These are phyloP conservation scores for Cryptococcus wingfieldii DNA, from an alignment of 1,284 basidiomycete species.

Conservation along the genomic window DNA sequence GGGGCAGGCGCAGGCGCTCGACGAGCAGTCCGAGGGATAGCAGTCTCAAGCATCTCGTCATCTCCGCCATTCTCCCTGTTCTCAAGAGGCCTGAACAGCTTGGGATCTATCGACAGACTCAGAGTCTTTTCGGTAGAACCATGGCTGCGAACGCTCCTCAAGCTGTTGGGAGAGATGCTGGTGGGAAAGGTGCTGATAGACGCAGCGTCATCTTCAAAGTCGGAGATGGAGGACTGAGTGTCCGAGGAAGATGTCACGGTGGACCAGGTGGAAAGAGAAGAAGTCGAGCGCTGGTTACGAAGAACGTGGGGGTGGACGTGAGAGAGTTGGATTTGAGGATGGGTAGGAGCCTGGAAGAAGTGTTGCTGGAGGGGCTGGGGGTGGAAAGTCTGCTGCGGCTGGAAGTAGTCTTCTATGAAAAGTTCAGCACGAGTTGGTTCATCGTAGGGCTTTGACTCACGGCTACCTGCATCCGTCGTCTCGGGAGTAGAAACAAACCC, in stretches of 20 bases:
- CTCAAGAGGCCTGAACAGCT: slow-evolving; percentile 16
- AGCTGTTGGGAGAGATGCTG: not conserved
- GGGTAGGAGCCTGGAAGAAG: not conserved
- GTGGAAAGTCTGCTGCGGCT: not conserved
- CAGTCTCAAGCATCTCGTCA: slow-evolving; percentile 13
- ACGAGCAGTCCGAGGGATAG: slow-evolving; percentile 1
- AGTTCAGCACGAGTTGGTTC: too few relatives aligned
- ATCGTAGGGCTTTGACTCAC: slow-evolving; percentile 1
- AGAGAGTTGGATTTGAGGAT: not conserved
- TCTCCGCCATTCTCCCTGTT: slow-evolving; percentile 5
- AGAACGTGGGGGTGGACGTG: slow-evolving; percentile 1
- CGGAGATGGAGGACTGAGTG: not conserved
- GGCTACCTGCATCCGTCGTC: not conserved
- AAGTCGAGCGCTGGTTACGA: slow-evolving; percentile 19
- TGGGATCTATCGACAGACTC: slow-evolving; percentile 28
- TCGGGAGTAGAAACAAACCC: slow-evolving; percentile 11
- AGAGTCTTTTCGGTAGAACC: not conserved
- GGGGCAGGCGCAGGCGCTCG: not conserved
- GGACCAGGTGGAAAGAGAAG: slow-evolving; percentile 20
- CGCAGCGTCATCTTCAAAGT: slow-evolving; percentile 2
- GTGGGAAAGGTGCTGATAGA: not conserved
- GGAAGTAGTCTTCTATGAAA: too few relatives aligned
- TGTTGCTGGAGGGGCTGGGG: not conserved
- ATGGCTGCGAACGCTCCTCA: not conserved
- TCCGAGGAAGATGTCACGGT: slow-evolving; percentile 3